A percentile compares a stretch with the other conserved stretches of the same genome.
Evolutionary conservation across 371 early-diverging fungal genomes (phyloP).

Genomic region (Gilbertella persicaria): DNA sequence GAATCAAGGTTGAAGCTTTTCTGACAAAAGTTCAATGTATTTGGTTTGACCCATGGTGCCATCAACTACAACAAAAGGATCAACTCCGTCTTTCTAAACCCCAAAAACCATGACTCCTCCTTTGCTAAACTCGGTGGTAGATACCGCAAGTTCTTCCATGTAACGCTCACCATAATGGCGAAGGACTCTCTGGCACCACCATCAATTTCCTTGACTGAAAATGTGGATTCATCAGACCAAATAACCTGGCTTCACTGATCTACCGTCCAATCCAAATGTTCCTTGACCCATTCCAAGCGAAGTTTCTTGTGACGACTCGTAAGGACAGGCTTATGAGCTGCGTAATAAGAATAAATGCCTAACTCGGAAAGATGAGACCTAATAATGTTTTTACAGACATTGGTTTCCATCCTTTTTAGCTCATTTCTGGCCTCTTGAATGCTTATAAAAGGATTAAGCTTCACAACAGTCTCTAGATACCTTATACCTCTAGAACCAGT

Average conservation of each 20-base stretch:
- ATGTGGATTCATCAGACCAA: neutral
- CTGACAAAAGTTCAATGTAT: neutral
- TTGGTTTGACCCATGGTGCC: neutral
- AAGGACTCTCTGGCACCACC: neutral
- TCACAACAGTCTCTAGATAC: neutral
- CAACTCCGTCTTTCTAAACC: neutral
- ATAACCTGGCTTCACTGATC: neutral
- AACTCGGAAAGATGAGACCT: neutral
- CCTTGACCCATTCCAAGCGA: neutral
- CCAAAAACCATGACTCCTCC: neutral
- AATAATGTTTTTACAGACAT: neutral
- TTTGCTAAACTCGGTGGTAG: neutral
- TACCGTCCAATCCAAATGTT: neutral
- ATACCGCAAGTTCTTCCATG: neutral
- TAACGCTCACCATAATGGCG: neutral
- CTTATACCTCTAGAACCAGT: neutral
- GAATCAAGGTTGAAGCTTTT: neutral
- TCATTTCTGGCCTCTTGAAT: neutral
- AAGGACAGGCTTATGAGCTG: neutral
- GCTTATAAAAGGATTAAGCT: neutral
- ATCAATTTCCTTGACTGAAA: neutral
- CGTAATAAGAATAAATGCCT: neutral
- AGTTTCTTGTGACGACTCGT: neutral
- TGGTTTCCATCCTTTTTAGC: neutral
- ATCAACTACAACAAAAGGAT: neutral